These are phyloP conservation scores for Eimeria maxima DNA, from an alignment of 169 alveolate genomes.

Conservation along the genomic window DNA sequence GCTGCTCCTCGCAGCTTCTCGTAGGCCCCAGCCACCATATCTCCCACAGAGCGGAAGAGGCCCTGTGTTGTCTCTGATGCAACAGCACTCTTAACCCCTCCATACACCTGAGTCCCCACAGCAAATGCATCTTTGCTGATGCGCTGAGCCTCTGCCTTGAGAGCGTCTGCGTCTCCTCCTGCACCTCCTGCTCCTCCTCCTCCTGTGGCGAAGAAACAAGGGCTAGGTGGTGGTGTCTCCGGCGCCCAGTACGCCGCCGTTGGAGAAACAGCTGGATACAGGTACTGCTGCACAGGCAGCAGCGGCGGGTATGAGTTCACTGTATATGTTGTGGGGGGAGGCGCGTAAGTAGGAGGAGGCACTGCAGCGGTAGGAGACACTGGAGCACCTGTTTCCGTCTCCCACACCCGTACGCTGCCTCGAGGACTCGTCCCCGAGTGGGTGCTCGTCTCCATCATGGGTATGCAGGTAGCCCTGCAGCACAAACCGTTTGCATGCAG, in stretches of 20 bases:
- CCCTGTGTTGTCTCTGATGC: not conserved
- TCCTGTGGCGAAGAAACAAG: too few species aligned
- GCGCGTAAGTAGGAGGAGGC: not conserved
- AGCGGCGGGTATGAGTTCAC: not conserved
- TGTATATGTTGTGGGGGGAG: not conserved
- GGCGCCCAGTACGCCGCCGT: not conserved
- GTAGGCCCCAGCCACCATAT: conserved; percentile 9
- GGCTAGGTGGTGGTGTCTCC: not conserved
- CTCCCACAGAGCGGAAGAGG: conserved; percentile 17
- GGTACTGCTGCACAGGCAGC: not conserved
- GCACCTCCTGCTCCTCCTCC: not conserved
- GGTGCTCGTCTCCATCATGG: not conserved
- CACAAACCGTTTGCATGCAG: not conserved
- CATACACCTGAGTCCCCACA: conserved; percentile 42
- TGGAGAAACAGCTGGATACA: not conserved
- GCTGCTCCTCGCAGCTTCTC: not conserved
- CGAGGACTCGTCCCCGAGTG: not conserved
- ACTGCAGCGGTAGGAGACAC: not conserved
- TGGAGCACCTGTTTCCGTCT: not conserved
- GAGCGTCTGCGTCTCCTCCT: not conserved
- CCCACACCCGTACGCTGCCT: not conserved
- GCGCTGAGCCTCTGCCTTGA: conserved; percentile 2
- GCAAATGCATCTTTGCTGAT: not conserved
- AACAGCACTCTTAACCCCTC: conserved; percentile 41
- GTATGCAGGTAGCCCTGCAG: not conserved